Evolutionary conservation across 2,329 filamentous ascomycete genomes (phyloP).

Genomic region (Beauveria sp.): DNA sequence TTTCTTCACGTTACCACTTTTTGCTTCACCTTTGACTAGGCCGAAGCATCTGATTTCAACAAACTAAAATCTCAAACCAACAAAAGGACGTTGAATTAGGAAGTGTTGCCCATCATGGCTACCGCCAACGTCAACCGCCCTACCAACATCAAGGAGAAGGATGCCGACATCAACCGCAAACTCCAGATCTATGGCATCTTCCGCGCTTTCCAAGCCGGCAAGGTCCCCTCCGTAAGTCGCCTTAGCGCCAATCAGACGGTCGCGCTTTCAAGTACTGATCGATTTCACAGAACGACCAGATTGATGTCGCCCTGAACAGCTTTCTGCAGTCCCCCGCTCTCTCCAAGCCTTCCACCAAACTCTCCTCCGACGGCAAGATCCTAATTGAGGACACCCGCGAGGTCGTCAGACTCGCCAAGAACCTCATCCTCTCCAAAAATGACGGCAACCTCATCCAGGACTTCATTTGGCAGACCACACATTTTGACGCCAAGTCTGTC

Average conservation of each 20-base stretch:
- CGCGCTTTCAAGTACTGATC: constrained; percentile 10
- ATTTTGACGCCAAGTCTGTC: constrained; percentile 59
- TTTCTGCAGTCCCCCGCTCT: constrained; percentile 67
- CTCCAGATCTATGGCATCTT: constrained; percentile 91
- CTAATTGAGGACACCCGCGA: constrained; percentile 70
- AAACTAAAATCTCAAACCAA: neutral
- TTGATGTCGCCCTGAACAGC: constrained; percentile 89
- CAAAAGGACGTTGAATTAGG: neutral
- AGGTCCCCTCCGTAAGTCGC: constrained; percentile 72
- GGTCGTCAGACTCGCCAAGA: constrained; percentile 78
- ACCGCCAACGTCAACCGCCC: constrained; percentile 60
- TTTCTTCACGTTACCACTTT: neutral
- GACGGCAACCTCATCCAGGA: constrained; percentile 90
- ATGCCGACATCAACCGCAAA: constrained; percentile 85
- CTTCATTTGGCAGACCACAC: constrained; percentile 89
- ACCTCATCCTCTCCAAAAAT: constrained; percentile 85
- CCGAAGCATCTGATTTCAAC: neutral
- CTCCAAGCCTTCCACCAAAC: constrained; percentile 60
- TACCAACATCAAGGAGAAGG: constrained; percentile 66
- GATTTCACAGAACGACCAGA: constrained; percentile 70
- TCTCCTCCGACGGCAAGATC: constrained; percentile 75
- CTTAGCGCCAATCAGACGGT: neutral
- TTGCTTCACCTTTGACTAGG: constrained; percentile 4
- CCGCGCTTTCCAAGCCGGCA: constrained; percentile 77
- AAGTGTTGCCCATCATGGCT: constrained; percentile 12